Conservation (phyloP, 164 flowering plant genomes). For the Dillenia turbinata region DNA sequence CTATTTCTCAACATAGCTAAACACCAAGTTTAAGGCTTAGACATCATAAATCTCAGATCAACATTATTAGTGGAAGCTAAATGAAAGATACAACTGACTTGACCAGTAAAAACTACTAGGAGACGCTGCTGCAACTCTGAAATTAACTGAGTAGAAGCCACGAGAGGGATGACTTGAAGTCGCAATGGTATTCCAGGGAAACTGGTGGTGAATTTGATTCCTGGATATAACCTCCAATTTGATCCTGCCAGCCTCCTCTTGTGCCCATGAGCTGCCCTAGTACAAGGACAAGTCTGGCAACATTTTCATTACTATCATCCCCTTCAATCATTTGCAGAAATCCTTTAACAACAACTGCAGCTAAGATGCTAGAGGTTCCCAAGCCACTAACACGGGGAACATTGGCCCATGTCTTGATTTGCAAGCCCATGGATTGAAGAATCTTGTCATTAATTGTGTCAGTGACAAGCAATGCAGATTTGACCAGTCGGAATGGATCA, state of each 20-base stretch:
- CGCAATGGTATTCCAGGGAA: constrained; percentile 92
- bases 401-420: constrained; percentile 83
- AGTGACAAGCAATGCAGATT: constrained; percentile 89
- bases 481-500: constrained; percentile 92
- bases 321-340: constrained; percentile 76
- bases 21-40: too few relatives aligned
- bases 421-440: constrained; percentile 46
- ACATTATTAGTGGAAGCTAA: too few relatives aligned
- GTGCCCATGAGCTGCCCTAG: constrained; percentile 99
- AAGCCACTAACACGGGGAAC: constrained; percentile 98
- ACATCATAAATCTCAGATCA: too few relatives aligned
- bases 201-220: constrained; percentile 87
- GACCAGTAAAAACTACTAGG: constrained; percentile 94
- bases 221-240: constrained; percentile 96
- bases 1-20: too few relatives aligned
- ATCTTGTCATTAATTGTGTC: constrained; percentile 44
- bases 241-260: constrained; percentile 99
- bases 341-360: constrained; percentile 97
- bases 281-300: constrained; percentile 88
- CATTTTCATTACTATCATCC: constrained; percentile 82
- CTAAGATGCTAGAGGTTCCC: constrained; percentile 94
- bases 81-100: constrained; percentile 46
- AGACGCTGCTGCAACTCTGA: constrained; percentile 71
- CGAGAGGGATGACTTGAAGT: constrained; percentile 79
- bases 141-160: constrained; percentile 65